Conservation (phyloP, 345 rosid species). For the Citrus sp. region DNA sequence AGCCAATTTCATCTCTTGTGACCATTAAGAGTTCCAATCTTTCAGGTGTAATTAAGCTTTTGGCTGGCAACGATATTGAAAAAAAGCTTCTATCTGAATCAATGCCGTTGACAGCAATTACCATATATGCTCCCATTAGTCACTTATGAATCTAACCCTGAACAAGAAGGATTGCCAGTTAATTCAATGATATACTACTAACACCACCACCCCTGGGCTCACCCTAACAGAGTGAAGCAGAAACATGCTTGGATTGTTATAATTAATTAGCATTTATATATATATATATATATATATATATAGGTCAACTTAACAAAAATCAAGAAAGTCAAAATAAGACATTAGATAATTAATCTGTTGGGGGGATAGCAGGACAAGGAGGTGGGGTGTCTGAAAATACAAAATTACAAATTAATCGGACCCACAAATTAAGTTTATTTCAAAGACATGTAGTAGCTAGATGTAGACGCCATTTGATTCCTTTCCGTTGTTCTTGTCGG, state of each 20-base stretch:
- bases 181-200: background rate
- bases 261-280: too few species aligned
- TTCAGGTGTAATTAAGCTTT: too few species aligned
- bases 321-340: constrained; percentile 7
- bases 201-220: too few species aligned
- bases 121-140: background rate
- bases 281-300: too few species aligned
- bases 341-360: background rate
- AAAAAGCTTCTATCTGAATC: background rate
- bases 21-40: too few species aligned
- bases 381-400: too few species aligned
- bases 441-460: background rate
- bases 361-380: too few species aligned
- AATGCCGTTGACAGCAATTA: background rate
- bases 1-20: too few species aligned
- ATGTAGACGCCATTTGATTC: constrained; percentile 23
- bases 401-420: background rate
- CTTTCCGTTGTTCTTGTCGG: constrained; percentile 6
- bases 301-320: background rate
- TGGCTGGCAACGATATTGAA: background rate
- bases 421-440: background rate
- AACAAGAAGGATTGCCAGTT: background rate
- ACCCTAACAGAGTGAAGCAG: too few species aligned
- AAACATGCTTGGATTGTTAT: too few species aligned
- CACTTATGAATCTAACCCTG: background rate